Evolutionary conservation across 2,329 filamentous ascomycete species (phyloP).

Genomic region (Aureobasidium lini): DNA sequence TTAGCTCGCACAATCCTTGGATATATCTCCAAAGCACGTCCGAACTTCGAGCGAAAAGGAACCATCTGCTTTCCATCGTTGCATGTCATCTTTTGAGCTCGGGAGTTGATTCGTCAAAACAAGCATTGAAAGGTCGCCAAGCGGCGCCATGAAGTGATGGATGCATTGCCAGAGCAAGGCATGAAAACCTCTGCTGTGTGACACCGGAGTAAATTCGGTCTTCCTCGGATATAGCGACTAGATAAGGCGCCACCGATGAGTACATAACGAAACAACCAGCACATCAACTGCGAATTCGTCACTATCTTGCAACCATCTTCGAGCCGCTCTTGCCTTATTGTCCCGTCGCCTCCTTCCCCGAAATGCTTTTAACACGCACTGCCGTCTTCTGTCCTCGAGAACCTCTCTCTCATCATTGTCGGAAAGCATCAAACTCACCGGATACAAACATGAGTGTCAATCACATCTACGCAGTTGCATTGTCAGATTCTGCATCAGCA

Average conservation of each 20-base stretch:
- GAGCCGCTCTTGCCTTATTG: no score
- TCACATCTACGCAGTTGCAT: conserved; percentile 4
- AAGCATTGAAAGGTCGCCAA: not conserved
- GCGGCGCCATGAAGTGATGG: not conserved
- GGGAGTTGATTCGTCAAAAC: not conserved
- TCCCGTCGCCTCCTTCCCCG: not conserved
- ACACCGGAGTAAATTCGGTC: not conserved
- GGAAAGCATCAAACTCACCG: not conserved
- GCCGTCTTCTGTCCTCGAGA: conserved; percentile 2
- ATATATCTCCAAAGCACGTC: no score
- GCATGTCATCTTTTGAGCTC: no score
- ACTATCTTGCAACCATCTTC: no score
- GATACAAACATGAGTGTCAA: not conserved
- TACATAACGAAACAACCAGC: no score
- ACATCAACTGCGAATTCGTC: no score
- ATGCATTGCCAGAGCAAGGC: not conserved
- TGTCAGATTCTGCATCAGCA: not conserved
- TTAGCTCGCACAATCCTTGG: no score
- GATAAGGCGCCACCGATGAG: conserved; percentile 4
- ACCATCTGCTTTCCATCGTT: no score
- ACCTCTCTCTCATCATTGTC: not conserved
- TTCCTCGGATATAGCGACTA: not conserved
- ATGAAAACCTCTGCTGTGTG: not conserved
- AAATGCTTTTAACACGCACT: conserved; percentile 4
- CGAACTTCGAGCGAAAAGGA: no score